Evolutionary conservation across 257 asterid genomes (phyloP).

Genomic region (Jacaranda copaia): DNA sequence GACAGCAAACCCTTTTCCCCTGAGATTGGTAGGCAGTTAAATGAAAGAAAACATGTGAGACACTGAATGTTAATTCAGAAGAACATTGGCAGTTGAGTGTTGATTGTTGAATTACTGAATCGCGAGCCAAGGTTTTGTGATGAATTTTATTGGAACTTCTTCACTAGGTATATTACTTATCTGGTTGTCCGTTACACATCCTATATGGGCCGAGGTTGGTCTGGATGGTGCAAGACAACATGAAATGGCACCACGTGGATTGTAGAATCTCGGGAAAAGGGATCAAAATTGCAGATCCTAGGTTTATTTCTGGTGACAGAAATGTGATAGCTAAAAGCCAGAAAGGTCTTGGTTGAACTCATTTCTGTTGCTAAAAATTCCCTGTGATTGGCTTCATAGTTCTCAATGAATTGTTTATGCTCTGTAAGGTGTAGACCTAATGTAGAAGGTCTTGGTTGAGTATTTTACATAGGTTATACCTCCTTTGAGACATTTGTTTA

Average conservation of each 20-base stretch:
- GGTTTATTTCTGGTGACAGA: not conserved
- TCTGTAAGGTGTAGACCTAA: not conserved
- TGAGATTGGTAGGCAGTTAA: not conserved
- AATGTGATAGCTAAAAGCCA: not conserved
- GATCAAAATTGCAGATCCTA: not conserved
- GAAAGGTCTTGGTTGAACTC: no score
- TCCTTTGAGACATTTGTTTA: not conserved
- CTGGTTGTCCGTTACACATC: not conserved
- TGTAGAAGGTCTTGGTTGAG: constrained; percentile 1
- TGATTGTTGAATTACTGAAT: not conserved
- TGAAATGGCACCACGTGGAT: not conserved
- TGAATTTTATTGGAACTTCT: not conserved
- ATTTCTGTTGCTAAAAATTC: not conserved
- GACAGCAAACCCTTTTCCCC: not conserved
- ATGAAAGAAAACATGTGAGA: not conserved
- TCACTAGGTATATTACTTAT: not conserved
- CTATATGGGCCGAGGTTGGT: not conserved
- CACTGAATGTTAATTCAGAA: not conserved
- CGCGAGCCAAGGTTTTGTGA: not conserved
- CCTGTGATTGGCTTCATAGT: constrained; percentile 9
- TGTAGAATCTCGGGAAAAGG: not conserved
- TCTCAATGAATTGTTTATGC: not conserved
- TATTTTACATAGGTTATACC: not conserved
- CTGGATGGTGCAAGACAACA: not conserved
- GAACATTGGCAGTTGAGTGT: not conserved